phyloP scores from a whole-genome alignment of 257 asterid species.

The Solanum boliviense region DNA sequence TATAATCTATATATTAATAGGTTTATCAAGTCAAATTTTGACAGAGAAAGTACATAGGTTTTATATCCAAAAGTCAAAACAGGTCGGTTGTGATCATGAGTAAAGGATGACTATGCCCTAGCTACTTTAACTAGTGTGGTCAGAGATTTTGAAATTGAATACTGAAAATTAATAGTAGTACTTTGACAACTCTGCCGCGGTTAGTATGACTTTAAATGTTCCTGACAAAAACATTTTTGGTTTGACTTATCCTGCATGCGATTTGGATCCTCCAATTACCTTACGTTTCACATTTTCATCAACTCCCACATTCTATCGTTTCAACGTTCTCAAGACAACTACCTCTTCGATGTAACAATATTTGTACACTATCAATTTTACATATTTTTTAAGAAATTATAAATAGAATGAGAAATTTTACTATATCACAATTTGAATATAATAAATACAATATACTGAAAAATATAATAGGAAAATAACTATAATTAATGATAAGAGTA shows the following conservation, averaged over 20 bases:
- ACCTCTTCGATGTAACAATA: too few relatives aligned
- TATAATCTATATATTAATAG: too few relatives aligned
- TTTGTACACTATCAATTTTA: accelerated
- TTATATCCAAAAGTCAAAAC: background rate
- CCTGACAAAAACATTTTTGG: background rate
- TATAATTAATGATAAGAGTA: too few relatives aligned
- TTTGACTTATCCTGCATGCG: background rate
- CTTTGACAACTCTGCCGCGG: background rate
- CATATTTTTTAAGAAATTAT: too few relatives aligned
- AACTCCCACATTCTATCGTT: background rate
- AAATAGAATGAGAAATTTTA: too few relatives aligned
- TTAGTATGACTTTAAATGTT: background rate
- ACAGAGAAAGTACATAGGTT: too few relatives aligned
- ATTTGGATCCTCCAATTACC: background rate
- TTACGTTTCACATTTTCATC: background rate
- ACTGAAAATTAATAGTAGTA: background rate
- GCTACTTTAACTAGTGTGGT: background rate
- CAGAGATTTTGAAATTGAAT: slow-evolving; percentile 2
- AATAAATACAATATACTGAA: too few relatives aligned
- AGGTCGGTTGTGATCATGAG: background rate
- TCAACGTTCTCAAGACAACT: background rate
- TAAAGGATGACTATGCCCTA: background rate
- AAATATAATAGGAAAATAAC: too few relatives aligned
- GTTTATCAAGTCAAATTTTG: too few relatives aligned
- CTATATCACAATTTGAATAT: too few relatives aligned